These are phyloP conservation scores for Eimeria sp. DNA, from an alignment of 169 alveolate genomes.

Conservation along the genomic window DNA sequence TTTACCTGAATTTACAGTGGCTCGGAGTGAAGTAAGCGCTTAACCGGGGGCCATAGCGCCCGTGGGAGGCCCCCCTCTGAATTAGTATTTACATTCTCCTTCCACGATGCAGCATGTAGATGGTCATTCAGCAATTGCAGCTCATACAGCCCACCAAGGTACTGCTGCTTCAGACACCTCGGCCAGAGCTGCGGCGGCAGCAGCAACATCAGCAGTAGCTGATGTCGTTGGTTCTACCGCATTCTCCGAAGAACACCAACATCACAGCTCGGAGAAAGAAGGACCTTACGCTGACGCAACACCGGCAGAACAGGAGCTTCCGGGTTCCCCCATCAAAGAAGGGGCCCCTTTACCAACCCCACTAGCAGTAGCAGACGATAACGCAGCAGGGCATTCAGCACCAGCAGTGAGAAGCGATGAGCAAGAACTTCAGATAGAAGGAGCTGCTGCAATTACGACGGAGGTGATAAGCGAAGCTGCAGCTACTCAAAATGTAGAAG, in stretches of 20 bases:
- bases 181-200: not conserved
- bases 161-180: not conserved
- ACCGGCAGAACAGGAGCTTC: not conserved
- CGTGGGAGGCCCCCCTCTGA: slow-evolving; percentile 17
- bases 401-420: not conserved
- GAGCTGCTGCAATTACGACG: not conserved
- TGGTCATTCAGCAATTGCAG: not conserved
- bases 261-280: not conserved
- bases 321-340: not conserved
- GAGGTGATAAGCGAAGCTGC: not conserved
- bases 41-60: not conserved
- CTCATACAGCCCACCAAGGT: not conserved
- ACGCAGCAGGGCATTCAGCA: not conserved
- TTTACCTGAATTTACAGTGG: not conserved
- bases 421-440: not conserved
- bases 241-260: not conserved
- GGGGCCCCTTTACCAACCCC: not conserved
- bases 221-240: not conserved
- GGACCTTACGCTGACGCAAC: not conserved
- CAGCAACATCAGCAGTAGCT: not conserved
- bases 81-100: not conserved
- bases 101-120: slow-evolving; percentile 39
- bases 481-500: not conserved
- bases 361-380: not conserved
- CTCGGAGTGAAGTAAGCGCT: not conserved